Conservation (phyloP, 495 filamentous ascomycete genomes). For the Opeltia flavorubescens region DNA sequence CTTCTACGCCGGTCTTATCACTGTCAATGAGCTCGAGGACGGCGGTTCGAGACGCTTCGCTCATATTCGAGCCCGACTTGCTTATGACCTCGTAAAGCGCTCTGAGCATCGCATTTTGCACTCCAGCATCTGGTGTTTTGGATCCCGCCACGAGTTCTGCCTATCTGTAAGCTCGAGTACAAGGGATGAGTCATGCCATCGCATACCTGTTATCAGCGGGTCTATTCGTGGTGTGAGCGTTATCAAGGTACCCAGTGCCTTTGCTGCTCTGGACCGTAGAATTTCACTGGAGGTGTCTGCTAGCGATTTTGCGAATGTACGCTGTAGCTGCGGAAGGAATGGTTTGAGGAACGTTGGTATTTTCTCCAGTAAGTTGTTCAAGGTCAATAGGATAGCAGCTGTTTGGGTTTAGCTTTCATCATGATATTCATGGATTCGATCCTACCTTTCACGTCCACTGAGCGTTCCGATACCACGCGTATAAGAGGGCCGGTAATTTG, state of each 20-base stretch:
- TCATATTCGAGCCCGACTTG: slow-evolving; percentile 90
- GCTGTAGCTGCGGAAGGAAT: slow-evolving; percentile 90
- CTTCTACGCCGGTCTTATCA: slow-evolving; percentile 59
- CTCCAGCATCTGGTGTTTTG: slow-evolving; percentile 76
- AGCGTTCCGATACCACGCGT: slow-evolving; percentile 89
- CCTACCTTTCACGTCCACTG: slow-evolving; percentile 74
- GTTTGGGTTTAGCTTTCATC: slow-evolving; percentile 3
- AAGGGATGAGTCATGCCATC: slow-evolving; percentile 1
- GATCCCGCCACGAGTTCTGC: slow-evolving; percentile 80
- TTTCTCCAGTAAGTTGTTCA: slow-evolving; percentile 93
- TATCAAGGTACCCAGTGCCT: slow-evolving; percentile 88
- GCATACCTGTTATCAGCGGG: slow-evolving; percentile 54
- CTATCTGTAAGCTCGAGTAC: neutral
- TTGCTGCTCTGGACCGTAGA: slow-evolving; percentile 78
- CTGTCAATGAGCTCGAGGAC: slow-evolving; percentile 79
- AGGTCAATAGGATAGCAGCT: slow-evolving; percentile 81
- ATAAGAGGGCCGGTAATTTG: slow-evolving; percentile 96
- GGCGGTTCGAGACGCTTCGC: slow-evolving; percentile 66
- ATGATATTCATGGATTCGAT: neutral
- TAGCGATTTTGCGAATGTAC: slow-evolving; percentile 90
- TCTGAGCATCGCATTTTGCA: slow-evolving; percentile 94
- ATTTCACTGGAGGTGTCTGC: slow-evolving; percentile 87
- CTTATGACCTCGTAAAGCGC: slow-evolving; percentile 91
- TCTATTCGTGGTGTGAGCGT: slow-evolving; percentile 92
- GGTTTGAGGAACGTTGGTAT: slow-evolving; percentile 92